Conservation (phyloP, 768 basidiomycete genomes). For the Amanita subjunquillea region DNA sequence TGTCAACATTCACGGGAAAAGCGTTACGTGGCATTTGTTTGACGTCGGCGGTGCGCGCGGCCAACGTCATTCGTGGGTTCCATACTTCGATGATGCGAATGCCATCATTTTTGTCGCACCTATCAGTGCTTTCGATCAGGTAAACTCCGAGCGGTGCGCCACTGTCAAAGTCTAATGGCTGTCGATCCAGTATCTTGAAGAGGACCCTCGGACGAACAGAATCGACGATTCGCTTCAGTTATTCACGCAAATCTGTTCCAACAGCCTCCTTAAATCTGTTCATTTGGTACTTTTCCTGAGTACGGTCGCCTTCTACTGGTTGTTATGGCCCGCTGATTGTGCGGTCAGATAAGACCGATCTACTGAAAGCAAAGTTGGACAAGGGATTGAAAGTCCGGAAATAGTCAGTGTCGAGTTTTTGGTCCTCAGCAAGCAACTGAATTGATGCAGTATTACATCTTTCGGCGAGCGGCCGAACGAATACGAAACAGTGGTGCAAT, state of each 20-base stretch:
- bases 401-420: slow-evolving; percentile 44
- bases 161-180: not conserved
- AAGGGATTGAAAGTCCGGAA: slow-evolving; percentile 62
- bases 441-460: slow-evolving; percentile 55
- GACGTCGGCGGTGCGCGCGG: slow-evolving; percentile 67
- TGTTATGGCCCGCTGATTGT: slow-evolving; percentile 7
- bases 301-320: slow-evolving; percentile 18
- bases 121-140: slow-evolving; percentile 74
- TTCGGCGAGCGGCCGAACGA: slow-evolving; percentile 75
- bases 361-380: slow-evolving; percentile 63
- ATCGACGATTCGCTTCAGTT: slow-evolving; percentile 86
- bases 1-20: slow-evolving; percentile 69
- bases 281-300: slow-evolving; percentile 50
- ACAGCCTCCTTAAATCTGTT: slow-evolving; percentile 65
- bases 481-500: slow-evolving; percentile 72
- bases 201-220: slow-evolving; percentile 76
- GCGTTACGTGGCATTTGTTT: slow-evolving; percentile 64
- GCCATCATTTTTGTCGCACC: slow-evolving; percentile 77
- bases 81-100: slow-evolving; percentile 66
- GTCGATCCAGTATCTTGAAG: slow-evolving; percentile 60
- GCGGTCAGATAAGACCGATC: slow-evolving; percentile 62
- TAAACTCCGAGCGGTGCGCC: slow-evolving; percentile 12
- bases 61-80: slow-evolving; percentile 72
- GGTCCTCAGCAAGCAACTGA: slow-evolving; percentile 1
- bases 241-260: slow-evolving; percentile 79